phyloP scores from a whole-genome alignment of 208 protist genomes.

The Endotrypanum monterogeii region DNA sequence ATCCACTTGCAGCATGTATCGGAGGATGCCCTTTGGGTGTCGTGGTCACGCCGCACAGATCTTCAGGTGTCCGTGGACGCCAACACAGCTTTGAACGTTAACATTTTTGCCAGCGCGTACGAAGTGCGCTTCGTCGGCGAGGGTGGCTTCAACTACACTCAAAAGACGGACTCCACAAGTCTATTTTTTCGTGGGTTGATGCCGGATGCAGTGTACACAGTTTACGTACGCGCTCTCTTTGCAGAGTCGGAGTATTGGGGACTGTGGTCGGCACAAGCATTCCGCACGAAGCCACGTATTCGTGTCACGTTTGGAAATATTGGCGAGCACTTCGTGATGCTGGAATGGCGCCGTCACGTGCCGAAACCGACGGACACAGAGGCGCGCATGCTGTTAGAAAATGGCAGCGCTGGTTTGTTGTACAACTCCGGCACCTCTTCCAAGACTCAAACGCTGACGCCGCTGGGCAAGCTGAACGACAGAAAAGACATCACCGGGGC shows the following conservation, averaged over 20 bases:
- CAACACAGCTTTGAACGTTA: constrained; percentile 82
- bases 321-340: constrained; percentile 91
- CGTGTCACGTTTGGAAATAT: constrained; percentile 90
- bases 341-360: constrained; percentile 90
- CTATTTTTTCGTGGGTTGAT: constrained; percentile 89
- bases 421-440: neutral
- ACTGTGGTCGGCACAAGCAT: constrained; percentile 77
- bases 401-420: neutral
- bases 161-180: constrained; percentile 69
- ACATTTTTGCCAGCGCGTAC: constrained; percentile 75
- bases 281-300: constrained; percentile 82
- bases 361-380: constrained; percentile 42
- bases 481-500: neutral
- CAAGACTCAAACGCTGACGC: constrained; percentile 11
- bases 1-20: constrained; percentile 86
- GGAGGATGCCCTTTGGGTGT: constrained; percentile 89
- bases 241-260: constrained; percentile 83
- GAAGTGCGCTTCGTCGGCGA: constrained; percentile 79
- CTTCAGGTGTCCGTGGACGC: constrained; percentile 50
- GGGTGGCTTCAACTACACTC: constrained; percentile 77
- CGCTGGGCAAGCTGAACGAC: neutral
- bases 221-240: constrained; percentile 82
- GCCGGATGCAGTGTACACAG: constrained; percentile 84
- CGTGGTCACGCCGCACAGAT: constrained; percentile 80
- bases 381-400: constrained; percentile 17